Evolutionary conservation across 2,329 filamentous ascomycete species (phyloP).

Genomic region (Penicillium digitatum): DNA sequence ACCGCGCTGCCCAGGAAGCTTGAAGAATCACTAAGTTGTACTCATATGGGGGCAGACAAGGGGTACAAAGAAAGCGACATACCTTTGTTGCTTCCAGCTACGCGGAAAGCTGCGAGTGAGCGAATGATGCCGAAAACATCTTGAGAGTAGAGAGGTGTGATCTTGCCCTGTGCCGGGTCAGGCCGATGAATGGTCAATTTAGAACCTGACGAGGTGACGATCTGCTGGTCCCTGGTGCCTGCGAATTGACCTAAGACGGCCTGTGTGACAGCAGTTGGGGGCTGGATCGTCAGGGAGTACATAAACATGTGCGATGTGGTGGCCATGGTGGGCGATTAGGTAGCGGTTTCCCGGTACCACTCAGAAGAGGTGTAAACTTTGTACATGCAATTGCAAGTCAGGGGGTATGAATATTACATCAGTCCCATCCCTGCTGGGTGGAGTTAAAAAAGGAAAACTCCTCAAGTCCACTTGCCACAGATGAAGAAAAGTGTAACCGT

Average conservation of each 20-base stretch:
- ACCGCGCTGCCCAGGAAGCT: constrained; percentile 56
- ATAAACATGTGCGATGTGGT: constrained; percentile 98
- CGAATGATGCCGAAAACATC: constrained; percentile 96
- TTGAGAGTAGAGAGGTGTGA: constrained; percentile 80
- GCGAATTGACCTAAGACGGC: constrained; percentile 93
- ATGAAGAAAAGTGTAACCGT: background rate
- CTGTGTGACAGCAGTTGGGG: constrained; percentile 81
- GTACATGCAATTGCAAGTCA: constrained; percentile 30
- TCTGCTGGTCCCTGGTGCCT: constrained; percentile 95
- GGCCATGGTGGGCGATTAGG: constrained; percentile 64
- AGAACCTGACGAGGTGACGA: constrained; percentile 88
- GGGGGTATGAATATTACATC: constrained; percentile 26
- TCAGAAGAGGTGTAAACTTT: constrained; percentile 8
- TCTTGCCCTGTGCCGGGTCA: constrained; percentile 78
- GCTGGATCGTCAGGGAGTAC: constrained; percentile 94
- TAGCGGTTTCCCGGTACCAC: constrained; percentile 19
- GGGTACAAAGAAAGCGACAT: constrained; percentile 43
- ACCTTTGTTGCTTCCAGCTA: constrained; percentile 96
- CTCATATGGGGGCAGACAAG: constrained; percentile 28
- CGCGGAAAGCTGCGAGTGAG: constrained; percentile 78
- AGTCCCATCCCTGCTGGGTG: constrained; percentile 37
- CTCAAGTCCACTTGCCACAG: constrained; percentile 25
- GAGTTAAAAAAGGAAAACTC: constrained; percentile 21
- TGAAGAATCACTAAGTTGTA: constrained; percentile 68
- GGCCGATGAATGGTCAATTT: constrained; percentile 83